Evolutionary conservation across 2,329 filamentous ascomycete genomes (phyloP), one percentile per base, ranked within the genome.

Genomic region (Hymenoscyphus fraxineus): DNA sequence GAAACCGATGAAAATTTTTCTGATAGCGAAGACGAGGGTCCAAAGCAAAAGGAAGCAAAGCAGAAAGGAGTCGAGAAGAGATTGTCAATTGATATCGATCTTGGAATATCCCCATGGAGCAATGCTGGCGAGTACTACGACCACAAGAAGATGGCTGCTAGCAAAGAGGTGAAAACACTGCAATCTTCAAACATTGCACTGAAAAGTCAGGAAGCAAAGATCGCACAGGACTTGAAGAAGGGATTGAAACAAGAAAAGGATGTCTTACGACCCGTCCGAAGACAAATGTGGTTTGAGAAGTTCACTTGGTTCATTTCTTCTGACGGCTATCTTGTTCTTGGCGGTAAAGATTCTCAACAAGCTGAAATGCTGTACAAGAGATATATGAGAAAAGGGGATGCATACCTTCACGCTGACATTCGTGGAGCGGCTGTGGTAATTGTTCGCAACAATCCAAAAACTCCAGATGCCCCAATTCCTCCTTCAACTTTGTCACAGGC

Each of bases 231-330:
- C 74, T 81, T 98, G 27, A 96, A 91, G 78, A 94, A 93, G 73
- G 89, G 88, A 0, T 77, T 98, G 64, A 97, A 97, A 78, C 90
- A 95, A 74, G 95, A 98, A 77, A 97, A 97, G 76, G 89, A 92
- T 22, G 81, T 96, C 1, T 79, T 98, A 10, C 88, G 93, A 57
- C 92, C 90, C 0, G 89, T 97, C 9, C 86, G 95, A 63, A 90
- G 88, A 73, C 89, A 88, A 69, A 85, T 93, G 72, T 99, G 95
- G 95, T 99, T 97, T 70, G 95, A 99, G 73, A 99, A 99, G 77
- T 99, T 97, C 72, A 81, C 88, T 35, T 98, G 92, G 84, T 99
- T 99, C 78, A 85, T 98, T 70, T 97, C 93, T 0, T 96, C 93
- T 0, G 95, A 99, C 73, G 93, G 94, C 4, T 97, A 98, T 75